Evolutionary conservation across 2,329 filamentous ascomycete species (phyloP).

Genomic region (Escovopsis sp.): DNA sequence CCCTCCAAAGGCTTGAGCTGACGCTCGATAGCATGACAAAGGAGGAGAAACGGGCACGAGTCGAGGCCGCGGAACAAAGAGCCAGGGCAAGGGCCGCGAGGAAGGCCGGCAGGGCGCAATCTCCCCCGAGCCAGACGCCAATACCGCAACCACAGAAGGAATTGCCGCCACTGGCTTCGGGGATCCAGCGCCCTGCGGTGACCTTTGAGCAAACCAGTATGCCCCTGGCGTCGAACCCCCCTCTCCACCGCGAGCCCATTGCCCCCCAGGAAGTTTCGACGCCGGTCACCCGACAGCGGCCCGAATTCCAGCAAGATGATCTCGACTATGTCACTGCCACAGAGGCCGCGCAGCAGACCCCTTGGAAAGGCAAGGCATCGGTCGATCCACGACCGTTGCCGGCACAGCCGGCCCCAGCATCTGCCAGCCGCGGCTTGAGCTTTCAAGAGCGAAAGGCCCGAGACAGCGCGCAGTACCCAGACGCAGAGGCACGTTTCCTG

Average conservation of each 20-base stretch:
- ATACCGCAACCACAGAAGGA: conserved; percentile 14
- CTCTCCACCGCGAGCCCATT: conserved; percentile 6
- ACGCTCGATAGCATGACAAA: conserved; percentile 88
- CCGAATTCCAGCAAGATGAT: conserved; percentile 3
- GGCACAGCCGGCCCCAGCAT: conserved; percentile 14
- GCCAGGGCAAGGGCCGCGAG: conserved; percentile 46
- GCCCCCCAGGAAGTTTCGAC: conserved; percentile 3
- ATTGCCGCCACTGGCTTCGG: neutral
- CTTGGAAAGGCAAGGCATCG: neutral
- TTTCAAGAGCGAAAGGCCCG: conserved; percentile 43
- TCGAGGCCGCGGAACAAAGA: conserved; percentile 66
- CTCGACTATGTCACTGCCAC: conserved; percentile 9
- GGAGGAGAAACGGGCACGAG: conserved; percentile 78
- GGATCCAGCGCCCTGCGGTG: conserved; percentile 1
- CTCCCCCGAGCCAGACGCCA: conserved; percentile 9
- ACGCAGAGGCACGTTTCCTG: conserved; percentile 13
- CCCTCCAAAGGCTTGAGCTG: conserved; percentile 83
- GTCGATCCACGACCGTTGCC: conserved; percentile 6
- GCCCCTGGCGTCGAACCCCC: neutral
- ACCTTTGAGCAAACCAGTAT: conserved; percentile 1
- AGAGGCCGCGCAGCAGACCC: conserved; percentile 9
- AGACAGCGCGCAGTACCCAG: conserved; percentile 25
- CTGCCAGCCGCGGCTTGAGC: conserved; percentile 41
- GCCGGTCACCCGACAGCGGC: conserved; percentile 12
- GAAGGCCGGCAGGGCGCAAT: conserved; percentile 13